These are phyloP conservation scores for Colletotrichum orbiculare DNA, from an alignment of 2,329 filamentous ascomycete genomes.

Conservation along the genomic window DNA sequence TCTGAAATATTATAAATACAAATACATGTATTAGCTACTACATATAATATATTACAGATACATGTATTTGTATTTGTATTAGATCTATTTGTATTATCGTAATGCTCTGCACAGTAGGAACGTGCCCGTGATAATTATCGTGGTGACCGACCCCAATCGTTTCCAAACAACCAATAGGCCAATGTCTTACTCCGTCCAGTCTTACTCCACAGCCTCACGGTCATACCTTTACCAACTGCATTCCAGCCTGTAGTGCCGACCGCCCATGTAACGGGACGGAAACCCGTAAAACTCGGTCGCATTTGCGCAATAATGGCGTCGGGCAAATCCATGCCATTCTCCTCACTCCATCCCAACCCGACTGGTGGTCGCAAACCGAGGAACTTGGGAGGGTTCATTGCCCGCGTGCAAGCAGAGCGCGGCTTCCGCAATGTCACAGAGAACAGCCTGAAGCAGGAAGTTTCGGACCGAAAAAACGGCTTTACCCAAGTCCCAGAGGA, in stretches of 20 bases:
- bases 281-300: neutral
- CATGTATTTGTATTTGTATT: too few species aligned
- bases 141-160: too few species aligned
- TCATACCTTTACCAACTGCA: neutral
- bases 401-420: conserved; percentile 80
- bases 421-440: conserved; percentile 86
- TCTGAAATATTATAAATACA: too few species aligned
- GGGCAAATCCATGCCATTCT: conserved; percentile 43
- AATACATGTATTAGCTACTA: too few species aligned
- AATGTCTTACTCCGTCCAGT: neutral
- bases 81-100: too few species aligned
- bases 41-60: too few species aligned
- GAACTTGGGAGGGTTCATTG: conserved; percentile 78
- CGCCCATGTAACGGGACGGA: too few species aligned
- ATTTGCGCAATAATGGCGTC: conserved; percentile 36
- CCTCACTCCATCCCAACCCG: conserved; percentile 74
- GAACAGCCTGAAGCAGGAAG: conserved; percentile 75
- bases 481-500: conserved; percentile 58
- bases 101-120: too few species aligned
- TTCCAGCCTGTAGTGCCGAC: too few species aligned
- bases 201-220: conserved; percentile 21
- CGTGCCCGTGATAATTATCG: too few species aligned
- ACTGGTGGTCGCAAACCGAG: conserved; percentile 66
- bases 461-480: conserved; percentile 62
- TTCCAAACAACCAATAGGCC: too few species aligned